These are phyloP conservation scores for Solanum dulcamara DNA, from an alignment of 257 asterid species.

Conservation along the genomic window DNA sequence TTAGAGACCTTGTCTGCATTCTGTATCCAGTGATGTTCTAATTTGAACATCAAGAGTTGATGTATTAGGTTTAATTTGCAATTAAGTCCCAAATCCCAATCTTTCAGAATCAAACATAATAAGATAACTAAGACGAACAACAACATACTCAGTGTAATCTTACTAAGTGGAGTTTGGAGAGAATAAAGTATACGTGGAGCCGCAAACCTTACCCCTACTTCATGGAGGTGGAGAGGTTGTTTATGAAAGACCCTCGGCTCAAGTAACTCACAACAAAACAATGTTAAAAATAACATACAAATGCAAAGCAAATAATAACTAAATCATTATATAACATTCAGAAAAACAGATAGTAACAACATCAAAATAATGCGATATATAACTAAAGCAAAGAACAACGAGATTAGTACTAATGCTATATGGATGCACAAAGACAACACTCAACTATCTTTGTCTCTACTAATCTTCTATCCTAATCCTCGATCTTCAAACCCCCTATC, in stretches of 20 bases:
- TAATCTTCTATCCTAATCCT: neutral
- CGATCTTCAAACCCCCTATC: neutral
- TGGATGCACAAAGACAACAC: neutral
- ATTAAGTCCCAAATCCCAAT: neutral
- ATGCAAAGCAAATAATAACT: neutral
- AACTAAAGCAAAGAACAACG: neutral
- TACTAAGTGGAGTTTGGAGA: neutral
- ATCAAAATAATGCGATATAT: neutral
- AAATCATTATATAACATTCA: neutral
- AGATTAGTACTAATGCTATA: neutral
- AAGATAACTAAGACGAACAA: neutral
- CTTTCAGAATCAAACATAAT: neutral
- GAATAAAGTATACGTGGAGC: neutral
- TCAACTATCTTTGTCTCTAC: neutral
- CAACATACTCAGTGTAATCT: neutral
- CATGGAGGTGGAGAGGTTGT: neutral
- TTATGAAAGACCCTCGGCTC: neutral
- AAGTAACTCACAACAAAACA: neutral
- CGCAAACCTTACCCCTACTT: neutral
- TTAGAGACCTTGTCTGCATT: slow-evolving; percentile 54
- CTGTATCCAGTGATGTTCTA: slow-evolving; percentile 64
- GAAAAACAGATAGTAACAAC: neutral
- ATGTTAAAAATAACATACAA: neutral
- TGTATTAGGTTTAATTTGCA: neutral
- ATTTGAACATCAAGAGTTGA: neutral